phyloP scores from a whole-genome alignment of 805 yeast genomes.

The Lipomyces kockii region DNA sequence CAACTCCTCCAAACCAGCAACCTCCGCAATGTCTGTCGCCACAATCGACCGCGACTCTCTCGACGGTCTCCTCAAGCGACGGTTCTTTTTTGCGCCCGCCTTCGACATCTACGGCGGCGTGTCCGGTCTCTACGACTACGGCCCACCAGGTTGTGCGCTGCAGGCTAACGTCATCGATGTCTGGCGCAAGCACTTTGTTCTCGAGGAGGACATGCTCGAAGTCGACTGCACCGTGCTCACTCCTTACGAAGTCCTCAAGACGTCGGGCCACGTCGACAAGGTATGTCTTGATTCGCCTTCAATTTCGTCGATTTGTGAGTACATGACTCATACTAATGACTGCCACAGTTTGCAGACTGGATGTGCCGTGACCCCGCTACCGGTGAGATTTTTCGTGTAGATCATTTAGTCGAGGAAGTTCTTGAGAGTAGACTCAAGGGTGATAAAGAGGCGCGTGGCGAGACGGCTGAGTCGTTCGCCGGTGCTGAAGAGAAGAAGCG shows the following conservation, averaged over 20 bases:
- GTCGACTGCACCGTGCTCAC: conserved; percentile 98
- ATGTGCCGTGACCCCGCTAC: conserved; percentile 95
- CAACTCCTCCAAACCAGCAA: neutral
- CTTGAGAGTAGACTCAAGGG: conserved; percentile 96
- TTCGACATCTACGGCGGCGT: conserved; percentile 98
- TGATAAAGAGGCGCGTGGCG: conserved; percentile 94
- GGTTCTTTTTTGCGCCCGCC: conserved; percentile 97
- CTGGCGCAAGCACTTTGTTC: conserved; percentile 97
- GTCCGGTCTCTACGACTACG: conserved; percentile 95
- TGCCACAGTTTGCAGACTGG: conserved; percentile 85
- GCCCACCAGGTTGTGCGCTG: conserved; percentile 99
- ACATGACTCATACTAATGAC: conserved; percentile 1
- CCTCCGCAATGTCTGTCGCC: conserved; percentile 12
- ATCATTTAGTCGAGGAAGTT: conserved; percentile 97
- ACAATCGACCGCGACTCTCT: conserved; percentile 82
- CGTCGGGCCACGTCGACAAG: conserved; percentile 98
- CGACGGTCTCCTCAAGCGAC: conserved; percentile 89
- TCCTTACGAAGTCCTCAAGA: conserved; percentile 95
- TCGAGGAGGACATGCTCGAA: conserved; percentile 98
- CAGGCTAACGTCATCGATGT: conserved; percentile 93
- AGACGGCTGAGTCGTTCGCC: conserved; percentile 59
- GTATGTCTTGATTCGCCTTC: conserved; percentile 6
- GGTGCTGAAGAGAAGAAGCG: conserved; percentile 87
- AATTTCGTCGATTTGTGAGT: neutral
- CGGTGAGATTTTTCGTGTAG: conserved; percentile 98